Base-by-base conservation (phyloP, 1,139 yeast genomes). In the Schwanniomyces etchellsii region DNA sequence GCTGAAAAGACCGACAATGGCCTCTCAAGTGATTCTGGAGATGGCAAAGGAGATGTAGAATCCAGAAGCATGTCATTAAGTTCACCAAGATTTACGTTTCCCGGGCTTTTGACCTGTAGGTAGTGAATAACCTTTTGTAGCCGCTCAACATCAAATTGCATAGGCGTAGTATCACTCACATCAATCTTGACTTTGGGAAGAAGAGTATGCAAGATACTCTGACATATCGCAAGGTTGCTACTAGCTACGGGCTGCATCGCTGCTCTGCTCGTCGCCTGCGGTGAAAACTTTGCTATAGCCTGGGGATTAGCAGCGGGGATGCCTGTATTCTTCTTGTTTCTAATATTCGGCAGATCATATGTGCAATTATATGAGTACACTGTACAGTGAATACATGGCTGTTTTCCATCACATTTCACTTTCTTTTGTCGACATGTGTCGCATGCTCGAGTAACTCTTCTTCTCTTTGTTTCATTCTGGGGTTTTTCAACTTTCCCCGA, bases 371-470 rank as follows among this genome's bases (percentile, higher is more conserved):
- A 84, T 6, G 86, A 78, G 55, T 86, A 88, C 2, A 86, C 95
- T 0, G 96, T 83, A 50, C 95, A 85, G 51, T 83, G 93, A 29
- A 81, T 79, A 56, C 96, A 86, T 1, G 95, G 95, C 44, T 78
- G 79, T 48, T 77, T 76, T 11, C 95, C 96, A 41, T 85, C 93
- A 56, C 96, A 86, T 48, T 82, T 82, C 44, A 85, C 89, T 55
- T 86, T 86, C 52, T 83, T 80, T 52, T 75, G 69, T 46, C 81
- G 59, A 54, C 93, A 86, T 36, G 77, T 77, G 46, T 82, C 91
- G 53, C 96, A 86, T 2, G 95, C 95, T 32, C 91, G 62, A 1
- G 91, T 75, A 17, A 85, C 95, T 33, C 95, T 60, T 46, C 88
- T 71, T 31, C 95, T 67, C 53, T 85, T 86, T 11, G 48, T 50